These are phyloP conservation scores for Aspergillus indologenus DNA, from an alignment of 495 filamentous ascomycete species.

Conservation along the genomic window DNA sequence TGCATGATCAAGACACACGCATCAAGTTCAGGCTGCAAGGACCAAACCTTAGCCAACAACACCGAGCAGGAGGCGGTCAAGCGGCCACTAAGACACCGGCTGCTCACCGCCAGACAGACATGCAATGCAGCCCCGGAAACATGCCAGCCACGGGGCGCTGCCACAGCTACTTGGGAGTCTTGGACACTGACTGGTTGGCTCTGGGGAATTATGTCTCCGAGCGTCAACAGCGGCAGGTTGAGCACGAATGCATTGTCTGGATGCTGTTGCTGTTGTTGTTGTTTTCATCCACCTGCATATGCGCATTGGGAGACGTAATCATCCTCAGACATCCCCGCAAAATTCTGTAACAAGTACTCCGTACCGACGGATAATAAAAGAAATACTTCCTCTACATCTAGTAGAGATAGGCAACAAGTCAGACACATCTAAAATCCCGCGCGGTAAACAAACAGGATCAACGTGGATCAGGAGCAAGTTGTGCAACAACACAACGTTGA, in stretches of 20 bases:
- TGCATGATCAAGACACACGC: not conserved
- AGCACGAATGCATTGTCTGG: not conserved
- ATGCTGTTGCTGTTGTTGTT: not conserved
- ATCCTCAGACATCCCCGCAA: not conserved
- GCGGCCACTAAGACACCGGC: slow-evolving; percentile 14
- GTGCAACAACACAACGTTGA: slow-evolving; percentile 4
- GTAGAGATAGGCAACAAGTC: not conserved
- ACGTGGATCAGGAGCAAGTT: slow-evolving; percentile 1
- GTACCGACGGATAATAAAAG: not conserved
- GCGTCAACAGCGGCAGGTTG: slow-evolving; percentile 7
- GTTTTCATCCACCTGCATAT: not conserved
- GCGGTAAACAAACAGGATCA: slow-evolving; percentile 6
- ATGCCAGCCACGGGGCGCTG: slow-evolving; percentile 17
- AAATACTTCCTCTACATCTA: not conserved
- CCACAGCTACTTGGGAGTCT: too few relatives aligned
- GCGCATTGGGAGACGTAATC: slow-evolving; percentile 3
- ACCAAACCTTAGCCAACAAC: slow-evolving; percentile 31
- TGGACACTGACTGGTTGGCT: not conserved
- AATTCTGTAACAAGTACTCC: not conserved
- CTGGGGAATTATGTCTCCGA: not conserved
- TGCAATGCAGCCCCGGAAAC: slow-evolving; percentile 1
- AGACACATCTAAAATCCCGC: not conserved
- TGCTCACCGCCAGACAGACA: slow-evolving; percentile 21
- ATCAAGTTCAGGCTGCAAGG: slow-evolving; percentile 25
- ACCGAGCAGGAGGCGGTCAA: slow-evolving; percentile 36